Percentiles rank a stretch among this genome's conserved stretches.
These are phyloP conservation scores for Hypoxylon sp. DNA, from an alignment of 2,329 filamentous ascomycete species.

Conservation along the genomic window DNA sequence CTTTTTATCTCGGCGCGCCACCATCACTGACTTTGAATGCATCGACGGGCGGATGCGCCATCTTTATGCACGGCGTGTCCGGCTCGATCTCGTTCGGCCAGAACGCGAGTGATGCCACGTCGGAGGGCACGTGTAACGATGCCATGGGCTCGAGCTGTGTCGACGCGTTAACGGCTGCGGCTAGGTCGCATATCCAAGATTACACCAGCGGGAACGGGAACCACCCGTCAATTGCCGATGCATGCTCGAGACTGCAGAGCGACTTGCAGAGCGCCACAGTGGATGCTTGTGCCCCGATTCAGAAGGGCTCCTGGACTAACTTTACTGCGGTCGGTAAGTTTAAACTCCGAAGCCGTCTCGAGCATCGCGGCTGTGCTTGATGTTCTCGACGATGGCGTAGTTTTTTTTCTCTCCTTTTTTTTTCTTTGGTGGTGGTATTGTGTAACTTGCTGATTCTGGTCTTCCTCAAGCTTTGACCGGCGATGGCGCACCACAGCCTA, in stretches of 20 bases:
- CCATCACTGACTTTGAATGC: constrained; percentile 27
- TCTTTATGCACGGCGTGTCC: constrained; percentile 43
- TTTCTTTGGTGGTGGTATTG: neutral
- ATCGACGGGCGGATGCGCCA: constrained; percentile 43
- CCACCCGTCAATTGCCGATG: constrained; percentile 18
- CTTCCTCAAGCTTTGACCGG: constrained; percentile 33
- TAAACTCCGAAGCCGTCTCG: neutral
- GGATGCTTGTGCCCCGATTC: constrained; percentile 27
- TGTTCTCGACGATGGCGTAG: neutral
- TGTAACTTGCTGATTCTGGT: constrained; percentile 10
- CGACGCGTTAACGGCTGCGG: constrained; percentile 36
- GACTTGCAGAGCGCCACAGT: constrained; percentile 41
- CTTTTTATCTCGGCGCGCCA: constrained; percentile 45
- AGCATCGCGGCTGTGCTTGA: neutral
- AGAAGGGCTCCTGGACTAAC: constrained; percentile 37
- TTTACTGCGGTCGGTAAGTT: constrained; percentile 34
- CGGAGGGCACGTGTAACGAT: constrained; percentile 44
- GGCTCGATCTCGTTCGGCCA: constrained; percentile 31
- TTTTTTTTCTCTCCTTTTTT: no score
- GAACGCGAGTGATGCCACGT: constrained; percentile 10
- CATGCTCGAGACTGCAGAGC: constrained; percentile 33
- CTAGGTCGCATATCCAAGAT: constrained; percentile 21
- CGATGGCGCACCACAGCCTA: constrained; percentile 23
- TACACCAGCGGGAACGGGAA: constrained; percentile 3
- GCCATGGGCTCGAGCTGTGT: constrained; percentile 47